These are phyloP conservation scores for Neopestalotiopsis sp. DNA, from an alignment of 2,329 filamentous ascomycete species.

Conservation along the genomic window DNA sequence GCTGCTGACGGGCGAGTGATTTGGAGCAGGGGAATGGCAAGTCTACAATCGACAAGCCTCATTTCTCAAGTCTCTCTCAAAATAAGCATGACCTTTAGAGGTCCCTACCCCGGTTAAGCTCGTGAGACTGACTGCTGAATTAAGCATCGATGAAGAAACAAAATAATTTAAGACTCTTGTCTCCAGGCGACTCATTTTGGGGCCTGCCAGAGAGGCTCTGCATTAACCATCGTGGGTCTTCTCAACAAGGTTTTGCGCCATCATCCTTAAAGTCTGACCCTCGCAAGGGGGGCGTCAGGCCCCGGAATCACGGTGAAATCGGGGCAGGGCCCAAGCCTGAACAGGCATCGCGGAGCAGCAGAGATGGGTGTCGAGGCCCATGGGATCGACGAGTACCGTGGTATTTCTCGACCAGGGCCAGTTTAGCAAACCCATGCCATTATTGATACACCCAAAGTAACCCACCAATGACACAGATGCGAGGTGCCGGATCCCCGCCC, in stretches of 20 bases:
- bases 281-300: background rate
- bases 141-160: background rate
- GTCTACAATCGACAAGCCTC: no score
- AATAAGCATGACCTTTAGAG: background rate
- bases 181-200: background rate
- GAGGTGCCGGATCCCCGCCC: constrained; percentile 13
- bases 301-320: constrained; percentile 4
- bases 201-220: constrained; percentile 11
- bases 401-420: constrained; percentile 17
- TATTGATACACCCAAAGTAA: constrained; percentile 16
- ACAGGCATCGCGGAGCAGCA: constrained; percentile 10
- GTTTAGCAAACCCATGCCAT: constrained; percentile 11
- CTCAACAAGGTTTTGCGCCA: constrained; percentile 14
- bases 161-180: background rate
- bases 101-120: background rate
- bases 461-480: constrained; percentile 18
- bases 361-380: background rate
- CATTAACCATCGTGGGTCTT: constrained; percentile 14
- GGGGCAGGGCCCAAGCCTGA: background rate
- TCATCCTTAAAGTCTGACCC: constrained; percentile 6
- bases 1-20: no score
- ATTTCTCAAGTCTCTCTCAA: no score
- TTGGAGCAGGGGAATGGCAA: no score
- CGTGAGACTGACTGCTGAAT: background rate
- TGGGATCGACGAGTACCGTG: constrained; percentile 16